These are phyloP conservation scores for Monosporascus sp. DNA, from an alignment of 2,329 filamentous ascomycete genomes.

Conservation along the genomic window DNA sequence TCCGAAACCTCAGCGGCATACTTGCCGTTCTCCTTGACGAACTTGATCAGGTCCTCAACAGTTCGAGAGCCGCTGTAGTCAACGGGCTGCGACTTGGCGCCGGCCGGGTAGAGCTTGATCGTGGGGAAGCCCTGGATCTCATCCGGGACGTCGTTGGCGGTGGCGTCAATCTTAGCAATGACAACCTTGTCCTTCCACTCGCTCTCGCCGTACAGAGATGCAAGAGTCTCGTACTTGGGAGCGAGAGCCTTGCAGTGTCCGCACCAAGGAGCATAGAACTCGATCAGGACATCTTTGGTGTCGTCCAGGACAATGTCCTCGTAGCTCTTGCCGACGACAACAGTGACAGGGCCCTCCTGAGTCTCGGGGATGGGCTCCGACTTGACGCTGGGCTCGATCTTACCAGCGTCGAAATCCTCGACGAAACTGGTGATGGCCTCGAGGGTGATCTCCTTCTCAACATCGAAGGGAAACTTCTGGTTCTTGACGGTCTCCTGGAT, in stretches of 20 bases:
- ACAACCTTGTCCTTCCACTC: slow-evolving; percentile 79
- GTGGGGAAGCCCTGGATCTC: slow-evolving; percentile 97
- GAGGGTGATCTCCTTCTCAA: slow-evolving; percentile 71
- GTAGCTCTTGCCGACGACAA: slow-evolving; percentile 93
- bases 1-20: slow-evolving; percentile 68
- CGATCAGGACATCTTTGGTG: slow-evolving; percentile 92
- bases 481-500: slow-evolving; percentile 96
- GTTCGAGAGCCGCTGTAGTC: slow-evolving; percentile 87
- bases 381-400: slow-evolving; percentile 95
- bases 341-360: slow-evolving; percentile 81
- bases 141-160: slow-evolving; percentile 91
- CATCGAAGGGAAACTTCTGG: slow-evolving; percentile 93
- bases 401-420: slow-evolving; percentile 77
- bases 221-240: slow-evolving; percentile 94
- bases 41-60: slow-evolving; percentile 84
- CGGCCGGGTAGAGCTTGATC: slow-evolving; percentile 96
- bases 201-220: slow-evolving; percentile 67
- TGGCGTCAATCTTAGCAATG: slow-evolving; percentile 97
- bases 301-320: slow-evolving; percentile 86
- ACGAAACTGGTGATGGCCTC: slow-evolving; percentile 75
- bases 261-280: slow-evolving; percentile 99
- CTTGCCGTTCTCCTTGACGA: slow-evolving; percentile 94
- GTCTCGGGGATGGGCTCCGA: slow-evolving; percentile 93
- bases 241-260: slow-evolving; percentile 99
- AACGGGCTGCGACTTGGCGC: slow-evolving; percentile 76